A percentile compares a stretch with the other conserved stretches of the same genome.
Conservation (phyloP, 495 filamentous ascomycete species). For the Penicillium waksmanii region DNA sequence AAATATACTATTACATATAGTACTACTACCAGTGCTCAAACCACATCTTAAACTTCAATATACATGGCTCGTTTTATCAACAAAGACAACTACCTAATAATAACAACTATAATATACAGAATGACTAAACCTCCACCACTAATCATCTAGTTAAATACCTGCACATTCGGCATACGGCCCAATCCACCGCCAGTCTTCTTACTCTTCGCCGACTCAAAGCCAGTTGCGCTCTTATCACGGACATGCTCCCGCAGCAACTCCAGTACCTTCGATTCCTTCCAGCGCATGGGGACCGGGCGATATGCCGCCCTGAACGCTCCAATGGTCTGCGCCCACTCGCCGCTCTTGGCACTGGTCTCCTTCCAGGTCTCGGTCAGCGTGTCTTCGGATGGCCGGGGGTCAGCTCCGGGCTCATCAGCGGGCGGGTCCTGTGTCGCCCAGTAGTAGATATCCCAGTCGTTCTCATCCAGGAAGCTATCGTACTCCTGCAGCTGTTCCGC, state of each 20-base stretch:
- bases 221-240: constrained; percentile 55
- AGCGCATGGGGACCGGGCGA: constrained; percentile 81
- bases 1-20: neutral
- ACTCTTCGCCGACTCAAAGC: constrained; percentile 53
- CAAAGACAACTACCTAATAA: neutral
- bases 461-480: constrained; percentile 95
- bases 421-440: constrained; percentile 93
- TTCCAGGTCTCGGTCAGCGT: constrained; percentile 59
- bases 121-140: neutral
- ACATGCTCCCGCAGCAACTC: constrained; percentile 80
- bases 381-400: constrained; percentile 36
- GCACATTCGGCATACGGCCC: constrained; percentile 56
- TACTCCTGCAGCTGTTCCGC: constrained; percentile 76
- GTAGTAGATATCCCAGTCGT: constrained; percentile 99
- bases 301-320: constrained; percentile 95
- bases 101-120: constrained; percentile 8
- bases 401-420: constrained; percentile 43
- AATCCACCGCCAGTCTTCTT: constrained; percentile 53
- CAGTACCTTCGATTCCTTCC: constrained; percentile 81
- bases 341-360: constrained; percentile 56
- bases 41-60: neutral
- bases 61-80: neutral
- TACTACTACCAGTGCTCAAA: no score
- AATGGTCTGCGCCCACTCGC: constrained; percentile 96
- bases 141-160: constrained; percentile 45